phyloP scores from a whole-genome alignment of 2,329 filamentous ascomycete genomes.

The Pseudogymnoascus sp. region DNA sequence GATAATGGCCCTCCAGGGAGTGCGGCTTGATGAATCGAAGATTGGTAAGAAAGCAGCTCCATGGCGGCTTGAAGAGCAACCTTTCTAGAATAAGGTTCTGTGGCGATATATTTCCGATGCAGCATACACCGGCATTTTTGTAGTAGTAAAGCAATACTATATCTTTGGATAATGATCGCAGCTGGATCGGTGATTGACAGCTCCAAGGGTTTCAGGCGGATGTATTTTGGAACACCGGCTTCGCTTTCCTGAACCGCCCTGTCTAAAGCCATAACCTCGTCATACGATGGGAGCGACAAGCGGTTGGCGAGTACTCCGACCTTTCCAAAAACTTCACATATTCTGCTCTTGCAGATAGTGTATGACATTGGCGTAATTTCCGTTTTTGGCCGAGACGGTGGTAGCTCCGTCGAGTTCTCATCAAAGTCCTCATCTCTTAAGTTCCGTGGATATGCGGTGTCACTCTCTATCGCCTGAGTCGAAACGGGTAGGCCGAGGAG shows the following conservation, averaged over 20 bases:
- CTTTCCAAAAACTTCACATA: constrained; percentile 41
- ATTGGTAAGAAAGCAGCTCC: constrained; percentile 40
- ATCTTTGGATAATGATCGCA: constrained; percentile 42
- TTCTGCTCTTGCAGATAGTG: constrained; percentile 41
- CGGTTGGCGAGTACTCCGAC: constrained; percentile 44
- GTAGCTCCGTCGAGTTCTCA: constrained; percentile 45
- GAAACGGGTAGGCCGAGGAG: constrained; percentile 61
- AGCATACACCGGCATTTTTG: constrained; percentile 49
- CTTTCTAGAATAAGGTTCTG: constrained; percentile 41
- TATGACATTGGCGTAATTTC: constrained; percentile 54
- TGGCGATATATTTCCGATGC: constrained; percentile 45
- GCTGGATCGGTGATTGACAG: constrained; percentile 42
- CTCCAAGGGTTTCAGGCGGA: constrained; percentile 41
- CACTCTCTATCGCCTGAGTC: constrained; percentile 54
- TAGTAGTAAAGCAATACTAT: constrained; percentile 43
- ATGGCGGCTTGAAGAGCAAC: constrained; percentile 43
- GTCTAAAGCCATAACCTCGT: constrained; percentile 43
- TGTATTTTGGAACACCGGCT: constrained; percentile 38
- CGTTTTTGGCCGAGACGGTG: constrained; percentile 44
- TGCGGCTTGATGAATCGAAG: constrained; percentile 38
- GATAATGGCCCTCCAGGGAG: constrained; percentile 46
- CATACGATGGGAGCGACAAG: constrained; percentile 39
- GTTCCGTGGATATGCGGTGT: constrained; percentile 53
- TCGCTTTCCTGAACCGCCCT: constrained; percentile 37
- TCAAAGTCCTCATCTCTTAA: constrained; percentile 58